Evolutionary conservation across 345 rosid species (phyloP).

Genomic region (Dimocarpus longan): DNA sequence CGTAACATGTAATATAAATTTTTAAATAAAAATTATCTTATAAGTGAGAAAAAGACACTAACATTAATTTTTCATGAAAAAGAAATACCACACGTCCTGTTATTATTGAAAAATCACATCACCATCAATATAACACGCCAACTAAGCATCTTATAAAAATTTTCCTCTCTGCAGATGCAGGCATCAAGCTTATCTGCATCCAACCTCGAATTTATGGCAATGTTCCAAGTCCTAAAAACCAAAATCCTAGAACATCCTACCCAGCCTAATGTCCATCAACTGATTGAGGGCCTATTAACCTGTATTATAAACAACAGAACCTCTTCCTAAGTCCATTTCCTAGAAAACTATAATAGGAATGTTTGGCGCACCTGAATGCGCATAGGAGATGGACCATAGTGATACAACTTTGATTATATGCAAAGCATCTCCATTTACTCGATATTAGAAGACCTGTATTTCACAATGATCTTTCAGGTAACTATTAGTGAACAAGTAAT

Average conservation of each 20-base stretch:
- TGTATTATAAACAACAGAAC: background rate
- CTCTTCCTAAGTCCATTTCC: background rate
- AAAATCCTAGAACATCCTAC: background rate
- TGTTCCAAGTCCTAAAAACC: background rate
- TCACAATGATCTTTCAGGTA: background rate
- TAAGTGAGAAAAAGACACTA: too few relatives aligned
- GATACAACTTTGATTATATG: background rate
- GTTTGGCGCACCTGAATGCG: background rate
- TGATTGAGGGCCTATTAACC: background rate
- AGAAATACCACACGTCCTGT: too few relatives aligned
- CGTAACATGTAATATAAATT: too few relatives aligned
- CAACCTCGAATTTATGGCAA: background rate
- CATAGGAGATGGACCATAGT: background rate
- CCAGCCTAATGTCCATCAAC: background rate
- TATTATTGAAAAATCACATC: too few relatives aligned
- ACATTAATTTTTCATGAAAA: too few relatives aligned
- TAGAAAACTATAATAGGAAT: background rate
- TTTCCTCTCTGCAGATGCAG: background rate
- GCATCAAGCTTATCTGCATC: background rate
- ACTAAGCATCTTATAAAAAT: too few relatives aligned
- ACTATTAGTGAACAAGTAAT: background rate
- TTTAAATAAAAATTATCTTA: too few relatives aligned
- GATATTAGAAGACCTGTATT: background rate
- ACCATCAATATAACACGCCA: too few relatives aligned
- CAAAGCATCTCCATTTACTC: background rate